Evolutionary conservation across 192 early-diverging fungal species (phyloP).

Genomic region (Irineochytrium annulatum): DNA sequence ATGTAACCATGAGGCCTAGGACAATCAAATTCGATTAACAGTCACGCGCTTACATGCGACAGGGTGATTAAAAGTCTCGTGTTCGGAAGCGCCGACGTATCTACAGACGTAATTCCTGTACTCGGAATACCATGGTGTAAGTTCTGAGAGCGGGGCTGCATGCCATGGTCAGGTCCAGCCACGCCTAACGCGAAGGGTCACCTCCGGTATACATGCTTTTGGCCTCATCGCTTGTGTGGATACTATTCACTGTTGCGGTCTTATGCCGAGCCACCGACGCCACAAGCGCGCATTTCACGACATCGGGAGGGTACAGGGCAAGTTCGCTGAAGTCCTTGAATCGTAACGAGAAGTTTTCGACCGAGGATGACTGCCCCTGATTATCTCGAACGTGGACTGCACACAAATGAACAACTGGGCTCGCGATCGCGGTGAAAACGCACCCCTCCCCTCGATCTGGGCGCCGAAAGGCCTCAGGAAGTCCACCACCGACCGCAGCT

Average conservation of each 20-base stretch:
- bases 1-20: conserved; percentile 52
- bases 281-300: conserved; percentile 43
- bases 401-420: conserved; percentile 4
- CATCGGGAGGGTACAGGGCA: conserved; percentile 46
- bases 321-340: conserved; percentile 55
- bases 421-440: neutral
- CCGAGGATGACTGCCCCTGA: conserved; percentile 49
- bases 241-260: no score
- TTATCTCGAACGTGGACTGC: conserved; percentile 53
- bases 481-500: conserved; percentile 54
- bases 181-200: no score
- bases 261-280: conserved; percentile 39
- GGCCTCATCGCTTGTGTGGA: no score
- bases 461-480: conserved; percentile 70
- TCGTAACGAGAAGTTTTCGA: conserved; percentile 64
- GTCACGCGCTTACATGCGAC: conserved; percentile 62
- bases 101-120: conserved; percentile 64
- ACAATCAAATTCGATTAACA: neutral
- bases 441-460: conserved; percentile 60
- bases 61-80: conserved; percentile 93
- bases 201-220: no score
- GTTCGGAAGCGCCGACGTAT: conserved; percentile 70
- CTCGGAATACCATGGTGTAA: conserved; percentile 82
- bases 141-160: conserved; percentile 31
- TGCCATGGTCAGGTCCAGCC: no score